phyloP scores from a whole-genome alignment of 2,329 filamentous ascomycete genomes.

The Botryotinia globosa region DNA sequence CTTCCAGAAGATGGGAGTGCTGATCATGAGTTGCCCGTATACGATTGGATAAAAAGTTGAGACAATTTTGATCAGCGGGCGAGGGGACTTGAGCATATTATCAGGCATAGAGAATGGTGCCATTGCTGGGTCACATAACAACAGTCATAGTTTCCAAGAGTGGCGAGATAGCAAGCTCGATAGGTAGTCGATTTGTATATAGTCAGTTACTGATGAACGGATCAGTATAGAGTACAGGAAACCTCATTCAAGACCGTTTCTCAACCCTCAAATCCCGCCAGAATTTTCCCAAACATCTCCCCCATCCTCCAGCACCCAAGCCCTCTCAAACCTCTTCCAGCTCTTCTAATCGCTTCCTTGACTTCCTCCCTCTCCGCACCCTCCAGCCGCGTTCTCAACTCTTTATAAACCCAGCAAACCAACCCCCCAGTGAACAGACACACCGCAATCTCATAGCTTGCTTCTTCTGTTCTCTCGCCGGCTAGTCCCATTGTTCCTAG shows the following conservation, averaged over 20 bases:
- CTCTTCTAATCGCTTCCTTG: slow-evolving; percentile 28
- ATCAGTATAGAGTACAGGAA: not conserved
- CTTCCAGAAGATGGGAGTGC: slow-evolving; percentile 34
- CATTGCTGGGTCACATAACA: not conserved
- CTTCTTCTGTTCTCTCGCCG: slow-evolving; percentile 5
- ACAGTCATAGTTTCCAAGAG: not conserved
- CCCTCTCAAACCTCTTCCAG: slow-evolving; percentile 28
- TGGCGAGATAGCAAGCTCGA: not conserved
- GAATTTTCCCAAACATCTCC: slow-evolving; percentile 34
- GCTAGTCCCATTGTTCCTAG: slow-evolving; percentile 1
- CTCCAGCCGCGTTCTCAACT: slow-evolving; percentile 24
- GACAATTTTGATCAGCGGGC: not conserved
- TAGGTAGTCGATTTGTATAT: not conserved
- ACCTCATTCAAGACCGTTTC: not conserved
- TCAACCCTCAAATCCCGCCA: slow-evolving; percentile 28
- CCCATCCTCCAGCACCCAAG: slow-evolving; percentile 36
- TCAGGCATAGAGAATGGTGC: not conserved
- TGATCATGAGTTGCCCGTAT: slow-evolving; percentile 42
- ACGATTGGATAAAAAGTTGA: slow-evolving; percentile 32
- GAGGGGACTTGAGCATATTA: not conserved
- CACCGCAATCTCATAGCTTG: slow-evolving; percentile 30
- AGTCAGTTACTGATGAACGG: not conserved
- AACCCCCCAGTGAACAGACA: slow-evolving; percentile 35
- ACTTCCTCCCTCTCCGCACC: slow-evolving; percentile 22
- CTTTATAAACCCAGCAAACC: slow-evolving; percentile 36